phyloP scores from a whole-genome alignment of 176 grass and related monocot genomes.

The Coix lacrymajobi region DNA sequence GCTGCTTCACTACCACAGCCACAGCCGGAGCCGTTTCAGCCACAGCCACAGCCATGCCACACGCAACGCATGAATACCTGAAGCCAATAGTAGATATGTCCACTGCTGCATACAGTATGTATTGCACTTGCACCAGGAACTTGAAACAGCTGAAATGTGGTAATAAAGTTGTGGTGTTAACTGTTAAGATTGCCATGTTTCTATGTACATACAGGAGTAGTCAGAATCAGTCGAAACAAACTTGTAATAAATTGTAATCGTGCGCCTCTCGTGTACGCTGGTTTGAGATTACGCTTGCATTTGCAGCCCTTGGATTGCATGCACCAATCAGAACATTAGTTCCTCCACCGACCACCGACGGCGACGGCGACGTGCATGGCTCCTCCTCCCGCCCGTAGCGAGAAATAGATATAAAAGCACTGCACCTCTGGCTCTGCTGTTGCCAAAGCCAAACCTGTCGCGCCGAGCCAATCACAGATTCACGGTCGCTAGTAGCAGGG shows the following conservation, averaged over 20 bases:
- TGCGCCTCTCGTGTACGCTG: too few species aligned
- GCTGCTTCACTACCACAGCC: too few species aligned
- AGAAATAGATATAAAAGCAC: not conserved
- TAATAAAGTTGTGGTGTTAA: not conserved
- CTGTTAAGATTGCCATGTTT: not conserved
- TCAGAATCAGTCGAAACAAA: too few species aligned
- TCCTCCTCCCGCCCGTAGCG: not conserved
- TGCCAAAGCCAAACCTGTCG: not conserved
- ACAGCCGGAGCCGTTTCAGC: too few species aligned
- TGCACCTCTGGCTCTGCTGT: not conserved
- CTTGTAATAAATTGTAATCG: too few species aligned
- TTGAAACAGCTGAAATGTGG: not conserved
- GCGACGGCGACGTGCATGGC: conserved; percentile 8
- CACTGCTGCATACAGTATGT: not conserved
- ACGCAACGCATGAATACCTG: too few species aligned
- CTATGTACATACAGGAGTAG: not conserved
- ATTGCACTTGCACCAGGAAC: too few species aligned
- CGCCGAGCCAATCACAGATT: not conserved
- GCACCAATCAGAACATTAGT: not conserved
- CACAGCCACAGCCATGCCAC: too few species aligned
- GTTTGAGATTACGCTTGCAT: not conserved
- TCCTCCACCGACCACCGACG: too few species aligned
- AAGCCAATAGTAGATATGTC: not conserved
- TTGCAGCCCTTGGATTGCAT: not conserved
- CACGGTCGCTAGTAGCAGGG: not conserved